Base-by-base conservation (phyloP, 371 early-diverging fungal genomes). In the Saksenaea oblongispora region DNA sequence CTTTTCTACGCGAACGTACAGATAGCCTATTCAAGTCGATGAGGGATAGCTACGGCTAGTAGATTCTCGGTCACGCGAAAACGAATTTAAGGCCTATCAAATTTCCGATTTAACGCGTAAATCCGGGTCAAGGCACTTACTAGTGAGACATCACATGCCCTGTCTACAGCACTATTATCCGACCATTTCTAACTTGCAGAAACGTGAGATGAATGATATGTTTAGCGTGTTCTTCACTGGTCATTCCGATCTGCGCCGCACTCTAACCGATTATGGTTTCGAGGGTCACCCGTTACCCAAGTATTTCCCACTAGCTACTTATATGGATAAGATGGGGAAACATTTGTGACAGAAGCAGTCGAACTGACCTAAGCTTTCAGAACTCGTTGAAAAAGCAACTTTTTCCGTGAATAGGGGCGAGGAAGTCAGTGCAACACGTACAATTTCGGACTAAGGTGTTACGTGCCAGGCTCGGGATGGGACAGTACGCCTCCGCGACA, bases 151-250 rank as follows among this genome's bases (percentile, higher is more conserved):
- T 86, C 89, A 11, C 92, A 96, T 28, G 95, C 98, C 3, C 98
- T 98, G 10, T 95, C 92, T 14, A 70, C 84, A 28, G 85, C 86
- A 0, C 79, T 83, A 47, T 62, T 95, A 47, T 27, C 95, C 84
- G 78, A 86, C 81, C 62, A 88, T 90, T 37, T 95, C 95, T 39
- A 97, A 95, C 82, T 98, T 98, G 98, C 90, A 93, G 64, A 98
- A 98, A 81, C 91, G 99, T 75, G 99, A 98, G 79, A 93, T 91
- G 11, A 97, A 92, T 82, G 98, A 97, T 75, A 98, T 98, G 98
- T 97, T 88, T 77, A 98, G 99, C 66, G 87, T 98, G 65, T 95
- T 94, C 79, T 98, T 97, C 72, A 84, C 89, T 2, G 93, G 91
- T 59, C 98, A 98, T 71, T 98, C 99, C 10, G 99, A 98, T 84